Conservation (phyloP, 164 flowering plant genomes). For the Hamamelis virginiana region DNA sequence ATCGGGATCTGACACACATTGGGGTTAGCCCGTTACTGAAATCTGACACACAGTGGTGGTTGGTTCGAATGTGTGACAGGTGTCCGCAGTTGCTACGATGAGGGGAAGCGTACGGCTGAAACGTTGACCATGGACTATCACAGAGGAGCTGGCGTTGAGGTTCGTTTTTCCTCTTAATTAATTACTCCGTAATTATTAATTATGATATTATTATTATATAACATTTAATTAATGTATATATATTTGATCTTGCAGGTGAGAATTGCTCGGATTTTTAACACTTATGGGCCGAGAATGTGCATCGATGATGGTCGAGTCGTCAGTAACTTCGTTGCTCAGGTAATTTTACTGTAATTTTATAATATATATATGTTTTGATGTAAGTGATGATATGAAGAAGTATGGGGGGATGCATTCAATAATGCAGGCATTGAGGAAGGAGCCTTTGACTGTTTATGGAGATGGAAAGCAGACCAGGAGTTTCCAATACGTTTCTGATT, state of each 20-base stretch:
- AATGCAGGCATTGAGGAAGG: constrained; percentile 88
- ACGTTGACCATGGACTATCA: constrained; percentile 89
- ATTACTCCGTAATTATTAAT: neutral
- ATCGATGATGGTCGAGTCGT: constrained; percentile 97
- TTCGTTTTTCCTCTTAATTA: constrained; percentile 8
- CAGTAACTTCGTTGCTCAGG: constrained; percentile 98
- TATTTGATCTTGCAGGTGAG: too few relatives aligned
- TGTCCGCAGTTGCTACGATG: constrained; percentile 89
- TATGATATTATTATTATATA: neutral
- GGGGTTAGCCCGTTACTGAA: neutral
- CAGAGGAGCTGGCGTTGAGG: constrained; percentile 89
- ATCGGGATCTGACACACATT: neutral
- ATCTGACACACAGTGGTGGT: neutral
- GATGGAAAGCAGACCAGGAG: constrained; percentile 99
- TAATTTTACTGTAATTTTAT: constrained; percentile 8
- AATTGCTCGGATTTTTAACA: constrained; percentile 95
- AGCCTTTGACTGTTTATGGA: constrained; percentile 93
- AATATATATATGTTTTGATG: neutral
- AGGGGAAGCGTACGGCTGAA: constrained; percentile 85
- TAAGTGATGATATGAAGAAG: neutral
- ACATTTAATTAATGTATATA: too few relatives aligned
- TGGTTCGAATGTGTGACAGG: constrained; percentile 47
- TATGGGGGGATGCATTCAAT: too few relatives aligned
- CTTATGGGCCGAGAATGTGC: constrained; percentile 96
- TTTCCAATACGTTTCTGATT: constrained; percentile 94